Conservation (phyloP, 257 asterid species). For the Striga asiatica region DNA sequence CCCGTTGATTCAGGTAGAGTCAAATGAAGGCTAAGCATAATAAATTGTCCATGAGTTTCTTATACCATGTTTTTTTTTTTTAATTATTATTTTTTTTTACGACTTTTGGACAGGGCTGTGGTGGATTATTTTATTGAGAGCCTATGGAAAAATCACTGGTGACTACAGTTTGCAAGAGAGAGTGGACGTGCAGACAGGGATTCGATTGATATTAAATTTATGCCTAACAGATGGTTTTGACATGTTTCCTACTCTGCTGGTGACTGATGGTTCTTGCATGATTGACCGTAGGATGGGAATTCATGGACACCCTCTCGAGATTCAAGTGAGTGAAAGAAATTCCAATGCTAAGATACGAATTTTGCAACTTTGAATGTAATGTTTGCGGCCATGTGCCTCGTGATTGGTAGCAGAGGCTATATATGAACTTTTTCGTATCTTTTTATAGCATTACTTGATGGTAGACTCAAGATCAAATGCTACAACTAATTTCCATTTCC, state of each 20-base stretch:
- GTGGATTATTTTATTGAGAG: conserved; percentile 78
- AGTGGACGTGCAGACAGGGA: conserved; percentile 75
- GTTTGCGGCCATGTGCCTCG: no score
- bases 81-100: conserved; percentile 1
- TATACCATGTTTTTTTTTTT: no score
- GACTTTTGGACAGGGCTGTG: conserved; percentile 45
- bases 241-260: conserved; percentile 74
- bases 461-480: no score
- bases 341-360: no score
- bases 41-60: not conserved
- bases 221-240: conserved; percentile 65
- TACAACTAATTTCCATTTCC: no score
- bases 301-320: conserved; percentile 71
- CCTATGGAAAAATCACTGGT: conserved; percentile 71
- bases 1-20: conserved; percentile 77
- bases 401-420: no score
- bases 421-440: no score
- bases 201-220: conserved; percentile 43
- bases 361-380: no score
- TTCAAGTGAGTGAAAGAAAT: conserved; percentile 33
- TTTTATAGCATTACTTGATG: no score
- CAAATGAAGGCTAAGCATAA: not conserved
- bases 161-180: conserved; percentile 64
- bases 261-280: conserved; percentile 84
- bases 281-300: conserved; percentile 72